Percentiles rank a stretch among this genome's conserved stretches.
Evolutionary conservation across 164 flowering plant species (phyloP).

Genomic region (Vitis rotundifolia): DNA sequence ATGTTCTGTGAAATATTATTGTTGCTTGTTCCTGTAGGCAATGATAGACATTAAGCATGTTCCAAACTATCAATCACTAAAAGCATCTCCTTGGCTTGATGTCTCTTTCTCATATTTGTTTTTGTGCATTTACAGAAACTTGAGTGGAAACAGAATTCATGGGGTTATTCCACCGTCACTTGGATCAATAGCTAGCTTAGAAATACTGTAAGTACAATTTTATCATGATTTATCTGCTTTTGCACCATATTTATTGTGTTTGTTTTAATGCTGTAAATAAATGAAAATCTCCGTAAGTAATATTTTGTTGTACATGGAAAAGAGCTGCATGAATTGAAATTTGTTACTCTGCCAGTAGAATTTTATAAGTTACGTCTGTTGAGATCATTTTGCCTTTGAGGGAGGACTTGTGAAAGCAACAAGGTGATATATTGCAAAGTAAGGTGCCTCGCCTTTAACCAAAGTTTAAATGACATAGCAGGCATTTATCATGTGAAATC

Average conservation of each 20-base stretch:
- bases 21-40: no score
- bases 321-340: no score
- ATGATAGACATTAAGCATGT: no score
- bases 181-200: constrained; percentile 63
- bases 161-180: constrained; percentile 79
- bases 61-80: background rate
- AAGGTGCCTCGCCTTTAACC: no score
- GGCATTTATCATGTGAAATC: no score
- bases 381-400: no score
- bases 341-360: no score
- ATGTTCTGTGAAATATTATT: background rate
- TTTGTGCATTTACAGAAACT: constrained; percentile 52
- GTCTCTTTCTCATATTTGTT: background rate
- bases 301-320: background rate
- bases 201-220: constrained; percentile 60
- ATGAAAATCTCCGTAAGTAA: background rate
- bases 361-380: no score
- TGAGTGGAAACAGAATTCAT: constrained; percentile 83
- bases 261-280: background rate
- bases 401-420: no score
- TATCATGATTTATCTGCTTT: background rate
- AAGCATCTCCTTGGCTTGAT: constrained; percentile 3
- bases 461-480: no score
- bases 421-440: no score
- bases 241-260: background rate